Base-by-base conservation (phyloP, 345 rosid genomes). In the Lepidium sativum region DNA sequence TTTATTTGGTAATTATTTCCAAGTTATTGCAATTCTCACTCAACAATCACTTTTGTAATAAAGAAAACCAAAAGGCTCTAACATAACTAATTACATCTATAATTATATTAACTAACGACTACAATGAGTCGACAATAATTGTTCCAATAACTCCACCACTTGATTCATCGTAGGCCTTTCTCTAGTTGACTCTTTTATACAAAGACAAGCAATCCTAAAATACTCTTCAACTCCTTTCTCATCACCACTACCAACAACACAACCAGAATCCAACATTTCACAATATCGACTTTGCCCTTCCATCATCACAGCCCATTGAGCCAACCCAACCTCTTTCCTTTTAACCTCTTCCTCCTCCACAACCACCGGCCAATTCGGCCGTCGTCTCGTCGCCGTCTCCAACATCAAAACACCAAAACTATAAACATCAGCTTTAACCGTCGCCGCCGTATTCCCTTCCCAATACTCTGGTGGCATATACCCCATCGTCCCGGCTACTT, bases 391-490 rank as follows among this genome's bases (percentile, higher is more conserved):
- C 20, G 77, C 86, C 2, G 81, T 68, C 78, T 92, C 97, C 23
- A 92, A 31, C 97, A 92, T 92, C 54, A 92, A 34, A 9, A 92
- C 57, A 1, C 97, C 98, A 3, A 89, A 92, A 40, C 97, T 89
- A 23, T 89, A 89, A 1, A 84, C 94, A 13, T 92, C 98, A 0
- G 87, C 88, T 59, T 67, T 69, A 20, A 71, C 68, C 0, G 97
- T 87, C 0, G 98, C 97, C 0, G 75, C 73, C 1, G 86, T 85
- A 57, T 70, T 75, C 33, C 98, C 98, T 5, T 80, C 91, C 73
- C 73, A 72, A 67, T 83, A 92, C 81, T 92, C 98, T 42, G 98
- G 98, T 1, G 98, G 97, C 98, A 92, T 92, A 70, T 92, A 92
- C 9, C 98, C 98, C 87, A 89, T 84, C 0, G 97, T 89, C 6